These are phyloP conservation scores for Ramaria sp. DNA, from an alignment of 768 basidiomycete species.

Conservation along the genomic window DNA sequence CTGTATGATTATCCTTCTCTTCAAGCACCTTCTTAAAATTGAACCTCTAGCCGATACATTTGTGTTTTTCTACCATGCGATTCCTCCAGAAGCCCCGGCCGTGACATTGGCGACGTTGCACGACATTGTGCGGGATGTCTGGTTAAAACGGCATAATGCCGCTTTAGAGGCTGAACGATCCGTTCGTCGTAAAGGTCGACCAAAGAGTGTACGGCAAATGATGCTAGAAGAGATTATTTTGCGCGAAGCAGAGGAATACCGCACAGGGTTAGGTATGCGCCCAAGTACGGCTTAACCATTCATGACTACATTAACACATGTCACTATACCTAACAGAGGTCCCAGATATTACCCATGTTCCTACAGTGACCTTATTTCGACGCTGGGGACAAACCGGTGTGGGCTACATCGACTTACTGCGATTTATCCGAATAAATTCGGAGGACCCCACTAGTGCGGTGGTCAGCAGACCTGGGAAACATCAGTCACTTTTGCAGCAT, in stretches of 20 bases:
- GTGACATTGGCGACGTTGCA: slow-evolving; percentile 61
- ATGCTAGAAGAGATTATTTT: slow-evolving; percentile 63
- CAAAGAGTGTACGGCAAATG: slow-evolving; percentile 57
- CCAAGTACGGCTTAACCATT: neutral
- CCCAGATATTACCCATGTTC: slow-evolving; percentile 64
- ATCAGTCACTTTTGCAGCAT: slow-evolving; percentile 17
- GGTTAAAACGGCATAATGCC: slow-evolving; percentile 63
- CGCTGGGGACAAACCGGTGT: slow-evolving; percentile 71
- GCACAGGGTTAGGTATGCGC: slow-evolving; percentile 67
- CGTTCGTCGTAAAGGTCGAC: slow-evolving; percentile 59
- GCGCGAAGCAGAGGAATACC: slow-evolving; percentile 60
- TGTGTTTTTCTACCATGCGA: slow-evolving; percentile 64
- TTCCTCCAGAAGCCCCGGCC: slow-evolving; percentile 46
- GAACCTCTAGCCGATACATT: slow-evolving; percentile 53
- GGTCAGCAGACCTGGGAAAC: slow-evolving; percentile 53
- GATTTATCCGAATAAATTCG: slow-evolving; percentile 69
- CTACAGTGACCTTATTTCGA: slow-evolving; percentile 61
- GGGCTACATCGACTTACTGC: slow-evolving; percentile 58
- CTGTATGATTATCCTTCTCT: neutral
- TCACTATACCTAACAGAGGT: slow-evolving; percentile 40
- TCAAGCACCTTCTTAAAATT: slow-evolving; percentile 6
- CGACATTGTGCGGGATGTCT: slow-evolving; percentile 48
- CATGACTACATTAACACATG: neutral
- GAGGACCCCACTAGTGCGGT: slow-evolving; percentile 33
- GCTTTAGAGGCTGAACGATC: slow-evolving; percentile 53